Evolutionary conservation across 176 grass and related monocot genomes (phyloP).

Genomic region (Aechmea fasciata): DNA sequence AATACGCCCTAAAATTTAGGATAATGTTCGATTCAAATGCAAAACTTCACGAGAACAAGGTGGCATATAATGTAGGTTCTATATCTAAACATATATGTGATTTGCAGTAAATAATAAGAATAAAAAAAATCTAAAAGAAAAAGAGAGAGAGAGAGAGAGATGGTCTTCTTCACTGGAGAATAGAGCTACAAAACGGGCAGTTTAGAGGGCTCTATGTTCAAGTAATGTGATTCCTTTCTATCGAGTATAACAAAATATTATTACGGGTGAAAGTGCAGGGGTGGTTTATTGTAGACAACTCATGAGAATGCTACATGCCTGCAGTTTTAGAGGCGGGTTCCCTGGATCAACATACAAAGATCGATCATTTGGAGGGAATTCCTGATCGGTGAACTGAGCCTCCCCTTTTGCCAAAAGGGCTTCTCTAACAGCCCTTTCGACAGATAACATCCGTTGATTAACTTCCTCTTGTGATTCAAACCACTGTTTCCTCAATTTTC

Average conservation of each 20-base stretch:
- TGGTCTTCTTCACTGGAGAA: too few species aligned
- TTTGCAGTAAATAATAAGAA: too few species aligned
- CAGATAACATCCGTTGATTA: slow-evolving; percentile 86
- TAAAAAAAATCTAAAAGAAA: too few species aligned
- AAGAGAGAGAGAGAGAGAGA: too few species aligned
- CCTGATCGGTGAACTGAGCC: slow-evolving; percentile 71
- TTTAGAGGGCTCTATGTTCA: too few species aligned
- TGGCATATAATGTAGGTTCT: too few species aligned
- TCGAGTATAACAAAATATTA: too few species aligned
- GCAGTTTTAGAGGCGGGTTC: slow-evolving; percentile 72
- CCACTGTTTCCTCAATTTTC: slow-evolving; percentile 74
- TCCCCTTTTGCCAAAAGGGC: slow-evolving; percentile 89
- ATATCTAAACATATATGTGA: too few species aligned
- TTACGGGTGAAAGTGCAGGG: too few species aligned
- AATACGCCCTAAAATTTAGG: neutral
- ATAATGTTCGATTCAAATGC: neutral
- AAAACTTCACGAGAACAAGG: neutral
- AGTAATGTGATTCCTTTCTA: too few species aligned
- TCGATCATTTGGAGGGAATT: slow-evolving; percentile 81
- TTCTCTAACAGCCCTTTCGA: slow-evolving; percentile 91
- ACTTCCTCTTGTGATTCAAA: slow-evolving; percentile 95
- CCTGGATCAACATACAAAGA: slow-evolving; percentile 78
- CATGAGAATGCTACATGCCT: slow-evolving; percentile 39
- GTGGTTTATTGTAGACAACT: too few species aligned
- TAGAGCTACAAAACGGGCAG: too few species aligned